phyloP scores from a whole-genome alignment of 345 rosid species.

The Crucihimalaya himalaica region DNA sequence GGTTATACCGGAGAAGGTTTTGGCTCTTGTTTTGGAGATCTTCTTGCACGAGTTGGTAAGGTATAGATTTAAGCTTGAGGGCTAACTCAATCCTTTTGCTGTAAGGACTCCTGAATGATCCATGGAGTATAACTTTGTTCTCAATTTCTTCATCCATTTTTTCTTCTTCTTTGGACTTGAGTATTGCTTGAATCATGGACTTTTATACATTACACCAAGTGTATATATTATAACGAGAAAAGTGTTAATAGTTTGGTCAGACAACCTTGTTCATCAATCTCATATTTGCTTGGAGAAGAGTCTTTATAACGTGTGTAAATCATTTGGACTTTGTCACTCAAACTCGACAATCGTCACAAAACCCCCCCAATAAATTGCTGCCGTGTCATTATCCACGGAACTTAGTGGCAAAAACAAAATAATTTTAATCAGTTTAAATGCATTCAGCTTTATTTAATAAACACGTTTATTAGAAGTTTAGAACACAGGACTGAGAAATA shows the following conservation, averaged over 20 bases:
- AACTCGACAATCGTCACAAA: not conserved
- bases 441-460: too few relatives aligned
- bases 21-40: conserved; percentile 47
- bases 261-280: conserved; percentile 15
- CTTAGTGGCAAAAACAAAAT: not conserved
- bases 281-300: conserved; percentile 1
- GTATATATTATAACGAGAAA: too few relatives aligned
- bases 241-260: not conserved
- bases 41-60: conserved; percentile 44
- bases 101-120: conserved; percentile 40
- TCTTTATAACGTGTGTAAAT: not conserved
- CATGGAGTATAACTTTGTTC: conserved; percentile 43
- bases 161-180: conserved; percentile 5
- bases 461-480: not conserved
- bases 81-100: conserved; percentile 46
- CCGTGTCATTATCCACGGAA: not conserved
- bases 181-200: not conserved
- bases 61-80: conserved; percentile 45
- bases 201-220: not conserved
- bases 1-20: conserved; percentile 41
- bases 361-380: not conserved
- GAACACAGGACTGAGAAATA: not conserved
- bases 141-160: conserved; percentile 32
- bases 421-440: not conserved
- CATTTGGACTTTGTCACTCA: not conserved